Conservation (phyloP, 495 filamentous ascomycete genomes). For the Hypoxylon intermedium region DNA sequence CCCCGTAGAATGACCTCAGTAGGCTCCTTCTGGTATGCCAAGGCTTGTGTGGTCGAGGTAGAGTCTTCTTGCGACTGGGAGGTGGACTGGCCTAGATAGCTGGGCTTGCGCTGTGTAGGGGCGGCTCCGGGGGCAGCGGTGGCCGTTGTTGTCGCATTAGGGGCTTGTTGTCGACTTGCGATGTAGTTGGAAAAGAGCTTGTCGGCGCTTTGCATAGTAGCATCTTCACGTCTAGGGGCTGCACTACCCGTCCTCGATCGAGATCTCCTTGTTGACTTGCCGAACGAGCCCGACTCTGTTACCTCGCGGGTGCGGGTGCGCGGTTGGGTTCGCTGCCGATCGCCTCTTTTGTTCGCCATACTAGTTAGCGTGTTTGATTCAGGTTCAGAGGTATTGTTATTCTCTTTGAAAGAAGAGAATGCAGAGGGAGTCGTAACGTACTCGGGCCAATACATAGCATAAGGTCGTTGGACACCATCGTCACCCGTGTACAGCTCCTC, state of each 20-base stretch:
- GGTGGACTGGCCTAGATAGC: conserved; percentile 31
- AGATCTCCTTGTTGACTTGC: conserved; percentile 62
- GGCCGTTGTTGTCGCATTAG: conserved; percentile 13
- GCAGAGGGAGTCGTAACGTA: conserved; percentile 49
- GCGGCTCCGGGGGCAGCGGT: conserved; percentile 13
- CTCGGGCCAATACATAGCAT: conserved; percentile 63
- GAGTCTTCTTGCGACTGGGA: conserved; percentile 42
- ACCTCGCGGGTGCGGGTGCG: conserved; percentile 49
- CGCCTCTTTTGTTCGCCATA: conserved; percentile 27
- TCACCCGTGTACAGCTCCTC: conserved; percentile 64
- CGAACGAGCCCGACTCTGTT: conserved; percentile 62
- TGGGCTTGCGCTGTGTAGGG: conserved; percentile 40
- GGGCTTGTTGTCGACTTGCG: conserved; percentile 39
- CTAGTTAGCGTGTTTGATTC: conserved; percentile 23
- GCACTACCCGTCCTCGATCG: conserved; percentile 58
- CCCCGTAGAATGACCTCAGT: conserved; percentile 85
- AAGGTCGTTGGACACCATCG: conserved; percentile 62
- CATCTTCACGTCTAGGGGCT: conserved; percentile 60
- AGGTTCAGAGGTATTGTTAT: conserved; percentile 2
- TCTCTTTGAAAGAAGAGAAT: not conserved
- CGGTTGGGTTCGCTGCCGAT: conserved; percentile 40
- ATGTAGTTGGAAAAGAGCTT: conserved; percentile 56
- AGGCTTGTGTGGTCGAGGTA: conserved; percentile 32
- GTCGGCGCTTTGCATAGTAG: conserved; percentile 61
- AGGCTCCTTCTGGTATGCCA: conserved; percentile 53